Evolutionary conservation across 805 yeast species (phyloP), one percentile per base, ranked within the genome.

Genomic region (Komagataella pastoris): DNA sequence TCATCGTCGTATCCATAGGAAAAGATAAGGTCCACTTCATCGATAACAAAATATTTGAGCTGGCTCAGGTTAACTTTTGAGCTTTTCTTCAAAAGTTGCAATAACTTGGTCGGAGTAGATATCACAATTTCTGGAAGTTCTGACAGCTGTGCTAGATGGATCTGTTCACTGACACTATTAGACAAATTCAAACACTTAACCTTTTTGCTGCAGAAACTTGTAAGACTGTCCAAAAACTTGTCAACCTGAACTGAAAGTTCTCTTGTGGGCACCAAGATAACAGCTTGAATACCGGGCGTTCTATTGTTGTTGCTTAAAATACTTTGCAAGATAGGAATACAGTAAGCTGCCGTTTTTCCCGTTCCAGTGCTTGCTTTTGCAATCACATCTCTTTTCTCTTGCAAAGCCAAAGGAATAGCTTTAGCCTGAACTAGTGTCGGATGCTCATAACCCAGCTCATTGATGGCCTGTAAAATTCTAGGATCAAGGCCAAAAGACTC

Each of bases 341-440:
- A 68, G 63, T 91, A 91, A 1, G 97, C 95, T 8, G 88, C 86
- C 0, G 98, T 91, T 66, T 91, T 91, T 57, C 98, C 98, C 7
- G 96, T 85, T 3, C 99, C 99, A 0, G 99, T 91, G 23, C 88
- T 81, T 6, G 98, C 97, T 63, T 86, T 83, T 44, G 97, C 97
- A 48, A 91, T 84, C 56, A 91, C 85, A 64, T 91, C 97, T 69
- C 89, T 83, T 62, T 84, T 86, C 58, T 91, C 93, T 56, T 88
- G 85, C 51, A 93, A 68, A 1, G 99, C 97, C 49, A 93, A 70
- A 47, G 95, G 96, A 54, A 93, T 88, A n/a, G 96, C 85, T 62
- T 82, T 83, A 7, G 95, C 77, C 68, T 93, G 99, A 51, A 93
- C 85, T 53, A 88, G 74, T 1, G 98, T 93, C 7, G 99, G 98